These are phyloP conservation scores for Tylopilus subfusipes DNA, from an alignment of 768 basidiomycete species.

Conservation along the genomic window DNA sequence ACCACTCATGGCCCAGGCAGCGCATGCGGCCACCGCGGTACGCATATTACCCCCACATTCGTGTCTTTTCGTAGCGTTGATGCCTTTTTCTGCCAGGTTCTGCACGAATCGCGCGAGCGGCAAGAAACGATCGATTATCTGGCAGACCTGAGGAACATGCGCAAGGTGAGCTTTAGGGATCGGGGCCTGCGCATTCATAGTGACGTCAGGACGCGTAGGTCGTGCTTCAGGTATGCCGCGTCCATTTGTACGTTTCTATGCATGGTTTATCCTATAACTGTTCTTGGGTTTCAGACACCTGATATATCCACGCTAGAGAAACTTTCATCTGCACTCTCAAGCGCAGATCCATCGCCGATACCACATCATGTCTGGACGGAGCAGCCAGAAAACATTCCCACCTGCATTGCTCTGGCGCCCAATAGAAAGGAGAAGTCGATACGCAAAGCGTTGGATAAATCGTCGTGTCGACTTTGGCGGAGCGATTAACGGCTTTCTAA, in stretches of 20 bases:
- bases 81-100: slow-evolving; percentile 25
- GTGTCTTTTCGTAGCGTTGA: background rate
- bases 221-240: slow-evolving; percentile 36
- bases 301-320: slow-evolving; percentile 32
- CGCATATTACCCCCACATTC: background rate
- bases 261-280: background rate
- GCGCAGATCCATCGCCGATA: slow-evolving; percentile 24
- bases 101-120: slow-evolving; percentile 38
- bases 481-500: slow-evolving; percentile 7
- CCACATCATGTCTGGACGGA: slow-evolving; percentile 43
- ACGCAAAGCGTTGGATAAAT: slow-evolving; percentile 41
- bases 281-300: slow-evolving; percentile 28
- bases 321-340: slow-evolving; percentile 30
- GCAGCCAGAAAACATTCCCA: slow-evolving; percentile 41
- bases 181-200: background rate
- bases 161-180: slow-evolving; percentile 31
- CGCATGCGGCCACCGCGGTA: slow-evolving; percentile 43
- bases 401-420: slow-evolving; percentile 43
- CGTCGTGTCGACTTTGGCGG: slow-evolving; percentile 38
- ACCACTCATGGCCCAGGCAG: slow-evolving; percentile 43
- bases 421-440: slow-evolving; percentile 37
- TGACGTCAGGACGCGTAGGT: slow-evolving; percentile 25
- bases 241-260: background rate
- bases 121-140: slow-evolving; percentile 39
- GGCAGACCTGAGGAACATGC: slow-evolving; percentile 38